phyloP scores from a whole-genome alignment of 495 filamentous ascomycete genomes.

The Paragyromitra xinjiangensis region DNA sequence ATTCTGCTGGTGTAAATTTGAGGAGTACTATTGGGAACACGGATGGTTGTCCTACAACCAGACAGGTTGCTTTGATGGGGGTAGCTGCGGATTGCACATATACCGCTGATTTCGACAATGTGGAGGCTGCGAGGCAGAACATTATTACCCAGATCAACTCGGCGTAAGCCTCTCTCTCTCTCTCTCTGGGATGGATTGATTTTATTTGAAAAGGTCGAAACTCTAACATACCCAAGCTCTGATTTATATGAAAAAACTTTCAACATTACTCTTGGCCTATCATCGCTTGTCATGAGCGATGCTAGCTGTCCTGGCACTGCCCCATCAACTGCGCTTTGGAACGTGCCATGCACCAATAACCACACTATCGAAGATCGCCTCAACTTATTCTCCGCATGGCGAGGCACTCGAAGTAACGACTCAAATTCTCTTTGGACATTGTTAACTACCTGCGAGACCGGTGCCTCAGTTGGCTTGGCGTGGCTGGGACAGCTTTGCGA shows the following conservation, averaged over 20 bases:
- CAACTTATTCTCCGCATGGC: constrained; percentile 88
- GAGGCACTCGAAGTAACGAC: constrained; percentile 73
- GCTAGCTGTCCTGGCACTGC: constrained; percentile 72
- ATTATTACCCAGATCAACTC: constrained; percentile 85
- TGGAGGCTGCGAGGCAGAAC: constrained; percentile 70
- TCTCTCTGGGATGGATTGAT: background rate
- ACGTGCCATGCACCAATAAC: constrained; percentile 71
- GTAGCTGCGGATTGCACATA: constrained; percentile 94
- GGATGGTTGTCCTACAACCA: constrained; percentile 81
- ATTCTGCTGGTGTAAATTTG: constrained; percentile 84
- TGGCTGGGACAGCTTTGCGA: constrained; percentile 93
- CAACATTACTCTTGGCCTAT: constrained; percentile 90
- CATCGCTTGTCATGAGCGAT: constrained; percentile 80
- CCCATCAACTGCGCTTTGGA: constrained; percentile 77
- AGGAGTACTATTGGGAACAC: constrained; percentile 80
- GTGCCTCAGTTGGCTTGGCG: constrained; percentile 86
- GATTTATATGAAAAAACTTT: constrained; percentile 86
- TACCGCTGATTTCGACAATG: constrained; percentile 71
- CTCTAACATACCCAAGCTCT: constrained; percentile 62
- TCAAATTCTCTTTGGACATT: constrained; percentile 93
- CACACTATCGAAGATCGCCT: constrained; percentile 79
- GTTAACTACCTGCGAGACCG: constrained; percentile 83
- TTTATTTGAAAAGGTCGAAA: constrained; percentile 19
- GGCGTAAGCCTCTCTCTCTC: constrained; percentile 60
- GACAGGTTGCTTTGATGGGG: constrained; percentile 89